Evolutionary conservation across 192 early-diverging fungal genomes (phyloP).

Genomic region (Allomyces arbusculus): DNA sequence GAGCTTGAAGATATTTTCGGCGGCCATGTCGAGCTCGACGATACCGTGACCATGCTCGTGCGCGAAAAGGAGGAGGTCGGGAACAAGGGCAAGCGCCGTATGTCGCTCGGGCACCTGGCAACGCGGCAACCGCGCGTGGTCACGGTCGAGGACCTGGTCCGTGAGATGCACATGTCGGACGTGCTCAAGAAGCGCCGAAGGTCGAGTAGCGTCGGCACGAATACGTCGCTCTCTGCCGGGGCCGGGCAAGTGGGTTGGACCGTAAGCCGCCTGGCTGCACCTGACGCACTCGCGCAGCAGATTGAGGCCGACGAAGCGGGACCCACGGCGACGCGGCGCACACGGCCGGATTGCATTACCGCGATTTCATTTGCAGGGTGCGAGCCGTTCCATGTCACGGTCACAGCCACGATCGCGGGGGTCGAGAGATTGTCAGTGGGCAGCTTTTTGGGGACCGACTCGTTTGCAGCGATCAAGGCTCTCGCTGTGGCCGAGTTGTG

Average conservation of each 20-base stretch:
- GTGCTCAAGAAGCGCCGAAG: background rate
- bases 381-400: background rate
- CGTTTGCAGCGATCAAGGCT: background rate
- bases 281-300: background rate
- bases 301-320: background rate
- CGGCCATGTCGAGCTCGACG: background rate
- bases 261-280: background rate
- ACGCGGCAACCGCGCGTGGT: background rate
- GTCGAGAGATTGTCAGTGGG: background rate
- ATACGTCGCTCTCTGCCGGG: background rate
- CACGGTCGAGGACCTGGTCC: background rate
- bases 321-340: background rate
- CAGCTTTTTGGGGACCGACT: background rate
- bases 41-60: background rate
- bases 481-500: background rate
- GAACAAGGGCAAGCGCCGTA: background rate
- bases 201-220: background rate
- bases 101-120: background rate
- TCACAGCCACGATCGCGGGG: background rate
- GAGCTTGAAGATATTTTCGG: background rate
- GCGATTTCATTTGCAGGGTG: background rate
- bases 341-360: background rate
- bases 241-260: background rate
- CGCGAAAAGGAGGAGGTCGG: background rate
- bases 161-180: background rate